phyloP scores from a whole-genome alignment of 169 alveolate genomes.

The Plasmodium blacklocki region DNA sequence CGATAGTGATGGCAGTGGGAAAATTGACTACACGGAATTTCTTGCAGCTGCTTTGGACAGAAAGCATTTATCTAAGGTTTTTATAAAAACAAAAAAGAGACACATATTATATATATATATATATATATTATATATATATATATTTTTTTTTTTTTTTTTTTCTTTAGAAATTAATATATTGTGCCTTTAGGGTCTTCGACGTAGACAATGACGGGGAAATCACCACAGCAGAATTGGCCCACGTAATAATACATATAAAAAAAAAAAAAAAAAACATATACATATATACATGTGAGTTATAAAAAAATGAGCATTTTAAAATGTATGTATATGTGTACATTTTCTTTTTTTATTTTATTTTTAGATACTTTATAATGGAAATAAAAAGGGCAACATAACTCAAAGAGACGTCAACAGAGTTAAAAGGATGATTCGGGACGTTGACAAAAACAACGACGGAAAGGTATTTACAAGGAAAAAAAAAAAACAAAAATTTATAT shows the following conservation, averaged over 20 bases:
- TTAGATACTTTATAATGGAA: constrained; percentile 76
- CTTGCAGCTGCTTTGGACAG: constrained; percentile 86
- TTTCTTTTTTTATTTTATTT: not conserved
- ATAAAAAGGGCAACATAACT: constrained; percentile 69
- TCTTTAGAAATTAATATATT: constrained; percentile 78
- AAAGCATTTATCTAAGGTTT: constrained; percentile 61
- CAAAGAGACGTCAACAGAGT: constrained; percentile 70
- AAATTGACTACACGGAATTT: constrained; percentile 89
- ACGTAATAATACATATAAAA: constrained; percentile 23
- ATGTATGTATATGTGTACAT: not conserved
- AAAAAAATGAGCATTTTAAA: not conserved
- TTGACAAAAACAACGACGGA: constrained; percentile 82
- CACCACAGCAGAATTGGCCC: constrained; percentile 84
- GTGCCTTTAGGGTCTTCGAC: constrained; percentile 88
- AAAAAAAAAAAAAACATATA: not conserved
- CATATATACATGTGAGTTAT: not conserved
- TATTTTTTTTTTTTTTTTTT: constrained; percentile 10
- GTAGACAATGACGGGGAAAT: constrained; percentile 87
- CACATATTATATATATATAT: not conserved
- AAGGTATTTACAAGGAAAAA: constrained; percentile 16
- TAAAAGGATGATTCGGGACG: constrained; percentile 80
- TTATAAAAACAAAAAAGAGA: not conserved
- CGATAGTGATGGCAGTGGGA: constrained; percentile 92
- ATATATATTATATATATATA: not conserved
- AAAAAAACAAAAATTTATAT: too few relatives aligned